Conservation (phyloP, 2,329 filamentous ascomycete species). For the Pseudogymnoascus pannorum region DNA sequence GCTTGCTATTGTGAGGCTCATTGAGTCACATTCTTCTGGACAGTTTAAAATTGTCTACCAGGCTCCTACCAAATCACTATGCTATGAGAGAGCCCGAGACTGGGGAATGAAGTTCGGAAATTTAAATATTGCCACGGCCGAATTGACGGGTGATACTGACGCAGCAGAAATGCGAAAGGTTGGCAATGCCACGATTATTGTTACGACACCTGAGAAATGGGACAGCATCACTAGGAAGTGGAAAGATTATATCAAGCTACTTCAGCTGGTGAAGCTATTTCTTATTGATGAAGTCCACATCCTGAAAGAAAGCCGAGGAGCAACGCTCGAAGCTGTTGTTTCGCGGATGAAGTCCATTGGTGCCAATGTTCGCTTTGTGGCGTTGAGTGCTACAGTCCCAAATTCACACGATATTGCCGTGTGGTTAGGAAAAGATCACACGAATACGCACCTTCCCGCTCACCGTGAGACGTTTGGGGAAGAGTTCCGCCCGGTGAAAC, state of each 20-base stretch:
- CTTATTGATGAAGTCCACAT: conserved; percentile 87
- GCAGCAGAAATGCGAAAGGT: conserved; percentile 58
- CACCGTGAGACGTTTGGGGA: conserved; percentile 65
- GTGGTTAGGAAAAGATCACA: conserved; percentile 66
- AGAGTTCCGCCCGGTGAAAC: conserved; percentile 69
- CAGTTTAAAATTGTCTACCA: conserved; percentile 79
- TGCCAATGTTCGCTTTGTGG: conserved; percentile 69
- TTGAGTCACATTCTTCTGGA: conserved; percentile 46
- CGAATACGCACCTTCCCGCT: conserved; percentile 55
- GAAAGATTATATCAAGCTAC: conserved; percentile 69
- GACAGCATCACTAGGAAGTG: conserved; percentile 83
- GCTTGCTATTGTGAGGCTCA: conserved; percentile 69
- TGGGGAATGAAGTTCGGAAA: conserved; percentile 69
- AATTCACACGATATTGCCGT: conserved; percentile 73
- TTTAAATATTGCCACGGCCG: conserved; percentile 61
- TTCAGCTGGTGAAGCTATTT: conserved; percentile 70
- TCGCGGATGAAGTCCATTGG: conserved; percentile 81
- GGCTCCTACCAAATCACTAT: conserved; percentile 77
- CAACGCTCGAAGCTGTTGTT: conserved; percentile 75
- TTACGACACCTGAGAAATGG: conserved; percentile 89
- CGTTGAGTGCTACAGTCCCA: conserved; percentile 75
- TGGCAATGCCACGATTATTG: conserved; percentile 69
- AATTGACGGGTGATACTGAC: conserved; percentile 77
- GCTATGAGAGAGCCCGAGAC: conserved; percentile 66
- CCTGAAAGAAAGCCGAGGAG: conserved; percentile 69